These are phyloP conservation scores for Paraurostyla sp. DNA, from an alignment of 73 alveolate species.

Conservation along the genomic window DNA sequence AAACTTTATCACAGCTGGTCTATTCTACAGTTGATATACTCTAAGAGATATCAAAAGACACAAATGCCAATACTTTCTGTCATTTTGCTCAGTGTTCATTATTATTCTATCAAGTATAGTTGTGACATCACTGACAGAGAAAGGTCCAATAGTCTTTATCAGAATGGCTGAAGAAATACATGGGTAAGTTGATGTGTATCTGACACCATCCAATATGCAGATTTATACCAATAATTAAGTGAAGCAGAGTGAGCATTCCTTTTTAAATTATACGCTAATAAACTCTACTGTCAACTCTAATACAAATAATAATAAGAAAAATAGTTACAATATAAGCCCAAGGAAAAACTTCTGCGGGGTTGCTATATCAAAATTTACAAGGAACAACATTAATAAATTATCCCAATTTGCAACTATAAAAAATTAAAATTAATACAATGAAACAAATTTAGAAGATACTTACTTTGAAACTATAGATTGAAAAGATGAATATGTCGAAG, in stretches of 20 bases:
- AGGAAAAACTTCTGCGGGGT: constrained; percentile 9
- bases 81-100: constrained; percentile 81
- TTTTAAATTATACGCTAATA: neutral
- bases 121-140: constrained; percentile 79
- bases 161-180: constrained; percentile 81
- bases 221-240: neutral
- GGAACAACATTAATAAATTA: too few relatives aligned
- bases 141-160: constrained; percentile 88
- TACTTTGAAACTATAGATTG: too few relatives aligned
- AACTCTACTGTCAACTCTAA: too few relatives aligned
- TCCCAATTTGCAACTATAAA: too few relatives aligned
- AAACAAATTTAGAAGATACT: too few relatives aligned
- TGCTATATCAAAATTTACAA: too few relatives aligned
- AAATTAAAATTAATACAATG: too few relatives aligned
- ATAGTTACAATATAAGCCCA: neutral
- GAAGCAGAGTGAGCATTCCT: neutral
- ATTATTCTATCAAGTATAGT: constrained; percentile 86
- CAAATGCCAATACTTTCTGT: constrained; percentile 82
- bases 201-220: constrained; percentile 26
- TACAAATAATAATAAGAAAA: neutral
- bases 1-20: too few relatives aligned
- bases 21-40: too few relatives aligned
- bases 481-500: too few relatives aligned
- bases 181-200: constrained; percentile 75
- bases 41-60: constrained; percentile 80